Conservation (phyloP, 2,329 filamentous ascomycete genomes). For the Akanthomyces dipterigenus region DNA sequence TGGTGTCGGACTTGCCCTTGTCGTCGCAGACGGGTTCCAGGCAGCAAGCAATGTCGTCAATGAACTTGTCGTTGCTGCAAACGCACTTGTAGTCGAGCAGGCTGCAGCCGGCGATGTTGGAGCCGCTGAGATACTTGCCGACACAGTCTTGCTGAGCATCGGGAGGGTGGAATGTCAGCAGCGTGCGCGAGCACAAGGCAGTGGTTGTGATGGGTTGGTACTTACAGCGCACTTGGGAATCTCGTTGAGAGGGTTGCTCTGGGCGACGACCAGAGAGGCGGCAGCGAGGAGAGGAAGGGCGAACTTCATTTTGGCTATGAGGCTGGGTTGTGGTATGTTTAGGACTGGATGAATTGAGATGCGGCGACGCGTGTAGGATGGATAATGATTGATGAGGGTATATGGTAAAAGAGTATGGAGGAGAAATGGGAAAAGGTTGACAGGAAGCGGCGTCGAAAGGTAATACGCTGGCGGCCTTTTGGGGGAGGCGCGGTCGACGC, state of each 20-base stretch:
- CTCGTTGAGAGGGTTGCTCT: conserved; percentile 18
- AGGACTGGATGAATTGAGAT: not conserved
- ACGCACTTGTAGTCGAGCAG: conserved; percentile 34
- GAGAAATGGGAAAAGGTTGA: not conserved
- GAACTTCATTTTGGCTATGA: conserved; percentile 29
- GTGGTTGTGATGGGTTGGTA: conserved; percentile 1
- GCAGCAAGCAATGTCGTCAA: conserved; percentile 36
- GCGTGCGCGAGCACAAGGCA: not conserved
- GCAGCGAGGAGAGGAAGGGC: conserved; percentile 24
- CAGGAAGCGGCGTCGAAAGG: not conserved
- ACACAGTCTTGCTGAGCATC: conserved; percentile 23
- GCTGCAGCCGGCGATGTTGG: conserved; percentile 31
- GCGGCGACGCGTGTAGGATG: not conserved
- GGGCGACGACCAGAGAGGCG: conserved; percentile 27
- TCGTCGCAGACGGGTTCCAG: conserved; percentile 28
- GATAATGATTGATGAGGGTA: not conserved
- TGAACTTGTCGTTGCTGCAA: conserved; percentile 34
- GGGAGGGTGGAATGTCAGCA: not conserved
- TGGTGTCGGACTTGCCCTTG: conserved; percentile 26
- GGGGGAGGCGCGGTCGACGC: not conserved
- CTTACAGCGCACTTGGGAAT: conserved; percentile 35
- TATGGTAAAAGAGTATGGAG: not conserved
- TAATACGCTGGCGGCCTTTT: not conserved
- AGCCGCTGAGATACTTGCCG: conserved; percentile 25
- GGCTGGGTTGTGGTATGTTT: not conserved